These are phyloP conservation scores for Paragyromitra xinjiangensis DNA, from an alignment of 495 filamentous ascomycete genomes.

Conservation along the genomic window DNA sequence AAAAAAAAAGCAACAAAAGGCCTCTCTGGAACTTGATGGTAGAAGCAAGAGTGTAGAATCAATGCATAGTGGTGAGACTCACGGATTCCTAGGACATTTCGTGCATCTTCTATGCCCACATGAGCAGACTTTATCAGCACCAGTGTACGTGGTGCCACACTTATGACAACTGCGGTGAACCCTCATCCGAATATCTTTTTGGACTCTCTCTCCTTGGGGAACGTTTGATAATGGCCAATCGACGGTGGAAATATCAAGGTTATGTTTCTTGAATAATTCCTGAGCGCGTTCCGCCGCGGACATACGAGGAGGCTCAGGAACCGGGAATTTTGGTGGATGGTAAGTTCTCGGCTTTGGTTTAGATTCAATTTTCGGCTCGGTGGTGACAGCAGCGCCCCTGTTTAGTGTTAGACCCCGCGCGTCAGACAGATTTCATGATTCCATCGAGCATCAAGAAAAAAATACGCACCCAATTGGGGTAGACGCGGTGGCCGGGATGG, in stretches of 20 bases:
- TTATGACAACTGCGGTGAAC: conserved; percentile 84
- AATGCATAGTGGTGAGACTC: conserved; percentile 20
- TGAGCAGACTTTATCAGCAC: conserved; percentile 72
- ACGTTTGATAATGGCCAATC: conserved; percentile 54
- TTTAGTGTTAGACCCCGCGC: conserved; percentile 9
- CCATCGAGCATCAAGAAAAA: neutral
- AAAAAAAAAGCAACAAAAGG: too few species aligned
- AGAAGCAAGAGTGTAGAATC: neutral
- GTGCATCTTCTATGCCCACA: conserved; percentile 82
- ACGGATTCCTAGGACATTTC: conserved; percentile 77
- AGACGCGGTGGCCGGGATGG: neutral
- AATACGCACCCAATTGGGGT: conserved; percentile 42
- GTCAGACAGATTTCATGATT: neutral
- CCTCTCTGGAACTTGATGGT: too few species aligned
- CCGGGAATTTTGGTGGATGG: conserved; percentile 39
- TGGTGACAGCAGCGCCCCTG: conserved; percentile 17
- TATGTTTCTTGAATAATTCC: conserved; percentile 58
- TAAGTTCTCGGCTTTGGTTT: conserved; percentile 21
- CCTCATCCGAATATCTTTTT: conserved; percentile 91
- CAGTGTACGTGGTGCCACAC: conserved; percentile 74
- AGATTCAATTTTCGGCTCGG: conserved; percentile 14
- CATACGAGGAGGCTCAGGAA: conserved; percentile 46
- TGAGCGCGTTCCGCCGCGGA: conserved; percentile 54
- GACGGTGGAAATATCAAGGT: conserved; percentile 52
- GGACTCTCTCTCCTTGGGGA: conserved; percentile 66